Evolutionary conservation across 192 early-diverging fungal species (phyloP), one percentile per base, ranked within the genome.

Genomic region (Coemansia sp.): DNA sequence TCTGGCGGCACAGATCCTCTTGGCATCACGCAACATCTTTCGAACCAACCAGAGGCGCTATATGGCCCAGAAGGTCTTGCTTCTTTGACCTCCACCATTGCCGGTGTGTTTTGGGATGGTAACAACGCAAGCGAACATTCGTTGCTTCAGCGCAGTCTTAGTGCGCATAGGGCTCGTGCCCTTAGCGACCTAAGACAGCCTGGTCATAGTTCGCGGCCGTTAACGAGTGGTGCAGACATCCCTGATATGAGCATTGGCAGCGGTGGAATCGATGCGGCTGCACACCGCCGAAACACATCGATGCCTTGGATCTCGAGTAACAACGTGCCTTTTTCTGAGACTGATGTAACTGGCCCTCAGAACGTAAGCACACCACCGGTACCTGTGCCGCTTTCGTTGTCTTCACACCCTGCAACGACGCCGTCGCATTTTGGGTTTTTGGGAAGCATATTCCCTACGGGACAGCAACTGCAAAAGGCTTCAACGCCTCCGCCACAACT

Each of bases 241-340:
- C 36, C 42, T 53, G 58, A 29, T 25, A 25, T 52, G 49, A 8
- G 45, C n/a, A 36, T 50, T 25, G 48, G 34, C 3, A 56, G 59
- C 15, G 56, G 32, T 0, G 43, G 32, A 33, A 19, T 36, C 29
- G 38, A 20, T 6, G 19, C 36, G 3, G 57, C 66, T 4, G 11
- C 53, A 49, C 78, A 81, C 35, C 64, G 73, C 33, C 73, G 78
- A 10, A 75, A 81, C 58, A 69, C 74, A 13, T 81, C 78, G 10
- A 66, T 81, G 78, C 78, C 76, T 0, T 79, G 76, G 76, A 2
- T 63, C 9, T 55, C 61, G 43, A 59, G 50, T 63, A 43, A 46
- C 14, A 43, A 57, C 4, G 0, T 32, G n/a, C 56, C 70, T 11
- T 64, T 46, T 15, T 64, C 56, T 43, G 64, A 59, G 9, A 43